Evolutionary conservation across 345 rosid species (phyloP), one percentile per base, ranked within the genome.

Genomic region (Gossypium mustelinum): DNA sequence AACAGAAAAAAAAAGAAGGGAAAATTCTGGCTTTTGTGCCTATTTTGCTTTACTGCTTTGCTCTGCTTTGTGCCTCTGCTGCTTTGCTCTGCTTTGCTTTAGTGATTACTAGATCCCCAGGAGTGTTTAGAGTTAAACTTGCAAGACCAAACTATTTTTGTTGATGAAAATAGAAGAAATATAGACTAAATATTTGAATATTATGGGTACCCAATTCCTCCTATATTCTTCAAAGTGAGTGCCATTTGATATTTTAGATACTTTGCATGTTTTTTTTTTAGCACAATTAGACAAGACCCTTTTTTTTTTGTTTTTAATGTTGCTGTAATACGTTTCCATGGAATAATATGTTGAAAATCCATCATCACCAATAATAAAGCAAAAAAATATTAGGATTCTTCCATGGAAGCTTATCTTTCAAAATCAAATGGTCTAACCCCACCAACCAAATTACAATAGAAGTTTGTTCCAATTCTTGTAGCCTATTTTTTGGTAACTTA

Each of bases 261-360:
- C 27, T 27, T 59, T 17, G 51, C 58, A 29, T 73, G 56, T 29
- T 20, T 12, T 73, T 73, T 69, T 64, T 22, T 59, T 13, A n/a
- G 73, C 55, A 27, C 11, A 25, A 18, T 34, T 68, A 13, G 64
- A 39, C 41, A 75, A 18, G 67, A 63, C 69, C 54, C 9, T 1
- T 12, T 2, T 39, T 50, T 29, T 50, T 29, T 57, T 34, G 39
- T 34, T 34, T 34, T 34, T 20, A 39, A 68, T 27, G 58, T 54
- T 67, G n/a, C 44, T 76, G 51, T 14, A 61, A 51, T 18, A 45
- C 22, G 29, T 9, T 17, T 39, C 62, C 58, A 3, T 25, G 62
- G 62, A n/a, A 34, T 68, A 70, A 47, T 43, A 48, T 27, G 22
- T 47, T 59, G 47, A 63, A 70, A 68, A 68, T 22, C 65, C 51